phyloP scores from a whole-genome alignment of 1,139 yeast genomes.

The Geotrichum carabidarum region DNA sequence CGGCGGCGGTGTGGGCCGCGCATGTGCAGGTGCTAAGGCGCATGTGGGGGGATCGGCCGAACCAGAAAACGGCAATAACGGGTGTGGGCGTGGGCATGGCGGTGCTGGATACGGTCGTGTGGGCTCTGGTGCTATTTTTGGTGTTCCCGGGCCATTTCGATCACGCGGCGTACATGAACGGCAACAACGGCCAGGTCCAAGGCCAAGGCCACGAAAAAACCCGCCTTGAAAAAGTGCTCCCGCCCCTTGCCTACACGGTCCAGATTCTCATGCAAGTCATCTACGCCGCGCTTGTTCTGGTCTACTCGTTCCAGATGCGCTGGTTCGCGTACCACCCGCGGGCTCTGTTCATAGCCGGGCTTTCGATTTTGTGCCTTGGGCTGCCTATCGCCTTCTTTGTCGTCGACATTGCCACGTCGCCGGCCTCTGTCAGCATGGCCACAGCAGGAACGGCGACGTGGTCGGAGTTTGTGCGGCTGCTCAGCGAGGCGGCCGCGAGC shows the following conservation, averaged over 20 bases:
- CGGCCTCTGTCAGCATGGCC: constrained; percentile 30
- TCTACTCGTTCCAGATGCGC: constrained; percentile 55
- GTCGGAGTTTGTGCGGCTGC: constrained; percentile 70
- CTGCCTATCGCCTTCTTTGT: constrained; percentile 71
- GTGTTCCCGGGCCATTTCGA: constrained; percentile 22
- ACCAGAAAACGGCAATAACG: constrained; percentile 61
- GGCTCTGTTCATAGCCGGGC: constrained; percentile 50
- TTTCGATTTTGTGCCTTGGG: constrained; percentile 56
- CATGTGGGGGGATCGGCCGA: constrained; percentile 55
- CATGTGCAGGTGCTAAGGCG: constrained; percentile 76
- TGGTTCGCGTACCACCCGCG: constrained; percentile 49
- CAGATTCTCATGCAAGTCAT: constrained; percentile 68
- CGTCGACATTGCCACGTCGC: constrained; percentile 54
- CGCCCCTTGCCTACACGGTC: constrained; percentile 70
- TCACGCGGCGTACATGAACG: too few relatives aligned
- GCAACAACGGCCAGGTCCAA: too few relatives aligned
- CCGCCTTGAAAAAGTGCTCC: constrained; percentile 41
- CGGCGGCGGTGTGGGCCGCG: constrained; percentile 60
- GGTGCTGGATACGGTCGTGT: constrained; percentile 34
- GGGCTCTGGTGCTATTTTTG: constrained; percentile 22
- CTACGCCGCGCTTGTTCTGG: constrained; percentile 64
- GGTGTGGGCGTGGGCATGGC: constrained; percentile 56
- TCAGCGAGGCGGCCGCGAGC: constrained; percentile 40
- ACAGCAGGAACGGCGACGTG: constrained; percentile 62
- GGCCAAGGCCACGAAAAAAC: neutral